A percentile compares a stretch with the other conserved stretches of the same genome.
Conservation (phyloP, 129 eudicot genomes). For the Flaveria robusta region DNA sequence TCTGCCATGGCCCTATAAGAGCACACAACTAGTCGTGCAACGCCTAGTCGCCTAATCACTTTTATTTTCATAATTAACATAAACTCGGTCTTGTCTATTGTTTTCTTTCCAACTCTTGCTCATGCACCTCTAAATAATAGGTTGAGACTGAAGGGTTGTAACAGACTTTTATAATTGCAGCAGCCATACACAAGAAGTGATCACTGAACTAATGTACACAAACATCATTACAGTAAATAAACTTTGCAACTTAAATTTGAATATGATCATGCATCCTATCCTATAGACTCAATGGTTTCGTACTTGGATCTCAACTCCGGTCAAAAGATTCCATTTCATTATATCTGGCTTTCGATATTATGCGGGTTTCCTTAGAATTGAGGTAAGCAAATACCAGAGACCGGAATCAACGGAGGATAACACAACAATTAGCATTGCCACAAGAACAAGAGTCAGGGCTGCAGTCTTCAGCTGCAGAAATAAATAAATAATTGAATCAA, state of each 20-base stretch:
- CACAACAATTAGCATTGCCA: conserved; percentile 82
- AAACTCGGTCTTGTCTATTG: too few species aligned
- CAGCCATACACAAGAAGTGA: too few species aligned
- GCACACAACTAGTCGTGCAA: too few species aligned
- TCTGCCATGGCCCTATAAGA: too few species aligned
- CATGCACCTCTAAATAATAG: too few species aligned
- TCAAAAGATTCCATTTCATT: not conserved
- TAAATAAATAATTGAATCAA: conserved; percentile 15
- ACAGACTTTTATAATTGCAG: too few species aligned
- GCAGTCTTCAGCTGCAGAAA: conserved; percentile 83
- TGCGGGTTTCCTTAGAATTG: conserved; percentile 51
- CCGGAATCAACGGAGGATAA: conserved; percentile 80
- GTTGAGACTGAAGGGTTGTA: too few species aligned
- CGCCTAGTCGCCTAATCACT: too few species aligned
- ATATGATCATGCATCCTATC: not conserved
- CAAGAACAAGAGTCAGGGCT: conserved; percentile 73
- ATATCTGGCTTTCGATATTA: conserved; percentile 19
- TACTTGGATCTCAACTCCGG: not conserved
- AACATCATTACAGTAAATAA: not conserved
- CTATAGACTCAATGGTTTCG: not conserved
- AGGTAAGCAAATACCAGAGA: conserved; percentile 65
- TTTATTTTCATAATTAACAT: too few species aligned
- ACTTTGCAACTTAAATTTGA: not conserved
- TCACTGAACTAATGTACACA: not conserved
- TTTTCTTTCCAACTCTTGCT: too few species aligned